A percentile compares a stretch with the other conserved stretches of the same genome.
phyloP scores from a whole-genome alignment of 257 asterid genomes.

The Ajuga chamaepitys region DNA sequence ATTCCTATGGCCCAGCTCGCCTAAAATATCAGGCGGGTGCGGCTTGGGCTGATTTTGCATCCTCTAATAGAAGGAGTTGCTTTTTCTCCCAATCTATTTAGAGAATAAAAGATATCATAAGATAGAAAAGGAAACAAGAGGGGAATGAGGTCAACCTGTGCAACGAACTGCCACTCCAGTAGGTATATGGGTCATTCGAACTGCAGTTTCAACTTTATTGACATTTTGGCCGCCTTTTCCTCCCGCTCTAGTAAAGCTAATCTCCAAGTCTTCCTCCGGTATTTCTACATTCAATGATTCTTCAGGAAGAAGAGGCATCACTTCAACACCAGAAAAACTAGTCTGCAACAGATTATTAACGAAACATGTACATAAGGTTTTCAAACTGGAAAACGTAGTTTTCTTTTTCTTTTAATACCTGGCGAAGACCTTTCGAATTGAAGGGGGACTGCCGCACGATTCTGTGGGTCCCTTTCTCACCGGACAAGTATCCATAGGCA shows the following conservation, averaged over 20 bases:
- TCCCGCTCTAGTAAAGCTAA: conserved; percentile 74
- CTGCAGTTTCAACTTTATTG: conserved; percentile 94
- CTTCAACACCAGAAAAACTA: conserved; percentile 93
- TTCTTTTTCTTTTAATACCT: too few relatives aligned
- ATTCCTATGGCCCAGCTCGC: too few relatives aligned
- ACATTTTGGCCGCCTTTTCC: conserved; percentile 99
- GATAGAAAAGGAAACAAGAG: not conserved
- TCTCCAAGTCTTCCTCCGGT: conserved; percentile 93
- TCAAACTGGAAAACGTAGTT: too few relatives aligned
- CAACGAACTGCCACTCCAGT: conserved; percentile 88
- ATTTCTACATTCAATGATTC: conserved; percentile 76
- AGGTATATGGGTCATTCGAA: conserved; percentile 88
- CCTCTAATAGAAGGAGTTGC: too few relatives aligned
- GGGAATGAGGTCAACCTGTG: conserved; percentile 50
- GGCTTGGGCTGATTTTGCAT: too few relatives aligned
- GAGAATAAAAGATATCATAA: too few relatives aligned
- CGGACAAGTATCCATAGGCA: conserved; percentile 88
- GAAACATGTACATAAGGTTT: not conserved
- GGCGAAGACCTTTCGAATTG: conserved; percentile 95
- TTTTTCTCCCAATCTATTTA: too few relatives aligned
- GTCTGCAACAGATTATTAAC: conserved; percentile 45
- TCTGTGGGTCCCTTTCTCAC: conserved; percentile 98
- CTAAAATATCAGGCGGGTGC: too few relatives aligned
- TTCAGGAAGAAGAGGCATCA: conserved; percentile 96
- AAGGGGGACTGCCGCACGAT: conserved; percentile 95